Evolutionary conservation across 2,329 filamentous ascomycete species (phyloP).

Genomic region (Apiospora aurea): DNA sequence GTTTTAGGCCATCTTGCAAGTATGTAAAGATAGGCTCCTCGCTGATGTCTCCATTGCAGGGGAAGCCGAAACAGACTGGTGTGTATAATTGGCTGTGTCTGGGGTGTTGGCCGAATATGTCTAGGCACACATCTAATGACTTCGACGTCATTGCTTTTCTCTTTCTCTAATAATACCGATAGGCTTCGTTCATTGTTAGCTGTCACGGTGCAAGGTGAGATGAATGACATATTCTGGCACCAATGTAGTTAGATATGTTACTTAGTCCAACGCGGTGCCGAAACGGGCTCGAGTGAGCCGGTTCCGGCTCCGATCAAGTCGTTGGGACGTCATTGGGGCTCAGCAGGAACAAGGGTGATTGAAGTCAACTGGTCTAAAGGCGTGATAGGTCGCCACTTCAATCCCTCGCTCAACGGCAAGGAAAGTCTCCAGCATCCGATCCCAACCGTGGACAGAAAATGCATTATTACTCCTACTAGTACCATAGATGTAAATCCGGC

Average conservation of each 20-base stretch:
- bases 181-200: neutral
- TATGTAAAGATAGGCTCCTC: neutral
- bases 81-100: neutral
- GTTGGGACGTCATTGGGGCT: neutral
- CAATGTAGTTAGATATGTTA: neutral
- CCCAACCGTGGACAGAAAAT: neutral
- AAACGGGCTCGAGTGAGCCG: neutral
- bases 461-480: too few species aligned
- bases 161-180: neutral
- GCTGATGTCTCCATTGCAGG: neutral
- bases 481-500: too few species aligned
- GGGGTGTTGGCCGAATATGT: conserved; percentile 4
- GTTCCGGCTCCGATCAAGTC: neutral
- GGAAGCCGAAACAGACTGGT: neutral
- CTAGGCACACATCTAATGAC: neutral
- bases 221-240: neutral
- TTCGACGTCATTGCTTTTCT: neutral
- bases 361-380: neutral
- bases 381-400: neutral
- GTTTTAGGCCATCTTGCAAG: neutral
- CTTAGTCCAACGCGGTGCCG: neutral
- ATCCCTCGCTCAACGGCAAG: neutral
- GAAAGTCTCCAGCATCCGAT: neutral
- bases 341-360: neutral
- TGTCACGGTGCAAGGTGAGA: neutral